Evolutionary conservation across 805 yeast genomes (phyloP).

Genomic region (Starmerella ratchasimensis): DNA sequence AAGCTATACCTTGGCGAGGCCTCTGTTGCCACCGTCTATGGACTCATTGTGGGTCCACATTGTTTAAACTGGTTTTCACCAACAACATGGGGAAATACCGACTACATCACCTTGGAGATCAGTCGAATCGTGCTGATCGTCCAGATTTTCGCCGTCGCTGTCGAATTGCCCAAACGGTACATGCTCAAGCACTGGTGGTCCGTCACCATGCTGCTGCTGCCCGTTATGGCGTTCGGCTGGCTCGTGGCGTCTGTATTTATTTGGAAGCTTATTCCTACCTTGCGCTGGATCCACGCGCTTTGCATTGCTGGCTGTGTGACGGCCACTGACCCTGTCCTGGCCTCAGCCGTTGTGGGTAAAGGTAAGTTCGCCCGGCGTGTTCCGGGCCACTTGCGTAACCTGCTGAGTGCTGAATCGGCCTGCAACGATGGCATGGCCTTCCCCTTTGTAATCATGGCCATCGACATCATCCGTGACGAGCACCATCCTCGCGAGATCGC

Average conservation of each 20-base stretch:
- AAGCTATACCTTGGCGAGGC: constrained; percentile 82
- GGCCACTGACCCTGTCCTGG: constrained; percentile 89
- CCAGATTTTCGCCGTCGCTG: constrained; percentile 89
- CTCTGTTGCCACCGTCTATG: constrained; percentile 72
- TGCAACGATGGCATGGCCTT: constrained; percentile 95
- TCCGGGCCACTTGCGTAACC: constrained; percentile 80
- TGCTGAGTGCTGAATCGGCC: constrained; percentile 75
- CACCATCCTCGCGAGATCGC: constrained; percentile 56
- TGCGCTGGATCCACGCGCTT: constrained; percentile 57
- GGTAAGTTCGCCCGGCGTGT: constrained; percentile 84
- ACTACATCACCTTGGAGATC: constrained; percentile 67
- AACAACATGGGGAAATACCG: constrained; percentile 70
- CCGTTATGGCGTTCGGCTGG: constrained; percentile 90
- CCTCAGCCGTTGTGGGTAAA: constrained; percentile 90
- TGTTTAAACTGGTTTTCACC: constrained; percentile 77
- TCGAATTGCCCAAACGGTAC: constrained; percentile 79
- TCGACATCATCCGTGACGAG: constrained; percentile 51
- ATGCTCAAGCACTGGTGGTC: constrained; percentile 75
- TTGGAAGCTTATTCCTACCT: constrained; percentile 62
- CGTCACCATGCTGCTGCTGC: constrained; percentile 57
- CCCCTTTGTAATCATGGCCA: constrained; percentile 64
- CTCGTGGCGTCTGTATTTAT: constrained; percentile 63
- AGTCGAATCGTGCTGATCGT: constrained; percentile 71
- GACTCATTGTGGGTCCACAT: constrained; percentile 80
- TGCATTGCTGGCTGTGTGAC: constrained; percentile 78